Evolutionary conservation across 331 rosid genomes (phyloP), one percentile per base, ranked within the genome.

Genomic region (Acacia pycnantha): DNA sequence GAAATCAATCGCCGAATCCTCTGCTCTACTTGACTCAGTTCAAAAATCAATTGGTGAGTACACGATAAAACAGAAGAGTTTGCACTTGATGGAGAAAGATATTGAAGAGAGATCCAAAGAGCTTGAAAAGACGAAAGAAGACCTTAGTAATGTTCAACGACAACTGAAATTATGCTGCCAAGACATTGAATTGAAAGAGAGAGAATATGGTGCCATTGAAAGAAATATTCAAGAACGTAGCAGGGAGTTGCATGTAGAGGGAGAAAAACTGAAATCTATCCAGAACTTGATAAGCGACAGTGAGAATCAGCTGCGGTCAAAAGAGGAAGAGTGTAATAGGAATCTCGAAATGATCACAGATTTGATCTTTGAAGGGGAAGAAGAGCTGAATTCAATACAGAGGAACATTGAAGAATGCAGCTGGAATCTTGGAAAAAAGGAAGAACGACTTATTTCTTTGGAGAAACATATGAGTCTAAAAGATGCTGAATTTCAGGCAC

Each of bases 131-230:
- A 88, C 79, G 77, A 84, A 53, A 71, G 56, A 77, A 33, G 82
- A 86, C 56, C 59, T 84, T 21, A 8, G 8, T 29, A 35, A 19
- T 12, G 31, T 87, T 44, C 61, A 70, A 54, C 65, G 5, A 21
- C 59, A 61, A 71, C 70, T 81, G 77, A 77, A 22, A 53, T 22
- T 21, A 10, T 79, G 0, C 44, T 41, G 40, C 26, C 77, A 69
- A 8, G 80, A 85, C 2, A 26, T 82, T 26, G 77, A 82, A 8
- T 37, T 73, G 10, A 90, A 84, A 46, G 86, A 85, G 65, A 78
- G 69, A 22, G 83, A 85, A 79, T 70, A 65, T 35, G 56, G 27
- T 22, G 74, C 73, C 9, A 73, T 85, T 31, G 56, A 21, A 40
- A 43, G 62, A 18, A 29, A 51, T n/a, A 14, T 85, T 3, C 81